Conservation (phyloP, 768 basidiomycete genomes). For the Suillus lakei region DNA sequence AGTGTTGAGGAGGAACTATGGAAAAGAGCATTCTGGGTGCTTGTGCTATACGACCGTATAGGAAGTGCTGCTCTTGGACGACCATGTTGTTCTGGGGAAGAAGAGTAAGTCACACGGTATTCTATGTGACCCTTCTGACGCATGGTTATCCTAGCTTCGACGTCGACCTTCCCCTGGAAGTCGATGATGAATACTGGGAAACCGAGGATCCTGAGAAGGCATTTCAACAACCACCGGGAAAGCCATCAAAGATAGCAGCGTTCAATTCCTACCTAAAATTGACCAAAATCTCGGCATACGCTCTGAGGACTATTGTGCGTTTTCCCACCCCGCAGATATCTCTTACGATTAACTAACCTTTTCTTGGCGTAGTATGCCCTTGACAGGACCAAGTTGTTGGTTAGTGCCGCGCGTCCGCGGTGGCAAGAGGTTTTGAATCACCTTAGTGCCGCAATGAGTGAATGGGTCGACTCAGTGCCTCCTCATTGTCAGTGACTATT, state of each 20-base stretch:
- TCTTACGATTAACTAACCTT: conserved; percentile 7
- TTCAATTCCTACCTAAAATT: conserved; percentile 72
- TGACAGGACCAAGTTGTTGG: conserved; percentile 61
- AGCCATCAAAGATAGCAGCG: conserved; percentile 59
- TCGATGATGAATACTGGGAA: conserved; percentile 85
- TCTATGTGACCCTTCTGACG: conserved; percentile 10
- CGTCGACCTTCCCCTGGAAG: conserved; percentile 78
- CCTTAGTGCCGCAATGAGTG: conserved; percentile 69
- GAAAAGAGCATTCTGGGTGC: conserved; percentile 81
- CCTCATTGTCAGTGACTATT: conserved; percentile 55
- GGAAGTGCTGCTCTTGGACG: conserved; percentile 59
- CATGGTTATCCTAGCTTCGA: conserved; percentile 69
- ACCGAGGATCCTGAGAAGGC: conserved; percentile 48
- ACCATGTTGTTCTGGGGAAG: conserved; percentile 59
- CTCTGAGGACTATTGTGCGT: conserved; percentile 69
- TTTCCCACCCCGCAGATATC: conserved; percentile 10
- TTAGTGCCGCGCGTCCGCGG: conserved; percentile 54
- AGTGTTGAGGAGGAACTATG: conserved; percentile 70
- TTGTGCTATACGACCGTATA: conserved; percentile 64
- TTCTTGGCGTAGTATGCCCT: conserved; percentile 63
- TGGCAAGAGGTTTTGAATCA: conserved; percentile 68
- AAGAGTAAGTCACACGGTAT: conserved; percentile 55
- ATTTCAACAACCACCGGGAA: conserved; percentile 70
- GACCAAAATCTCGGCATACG: conserved; percentile 71
- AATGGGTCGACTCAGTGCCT: conserved; percentile 75